Evolutionary conservation across 2,329 filamentous ascomycete species (phyloP), one percentile per base, ranked within the genome.

Genomic region (Xylaria sp.): DNA sequence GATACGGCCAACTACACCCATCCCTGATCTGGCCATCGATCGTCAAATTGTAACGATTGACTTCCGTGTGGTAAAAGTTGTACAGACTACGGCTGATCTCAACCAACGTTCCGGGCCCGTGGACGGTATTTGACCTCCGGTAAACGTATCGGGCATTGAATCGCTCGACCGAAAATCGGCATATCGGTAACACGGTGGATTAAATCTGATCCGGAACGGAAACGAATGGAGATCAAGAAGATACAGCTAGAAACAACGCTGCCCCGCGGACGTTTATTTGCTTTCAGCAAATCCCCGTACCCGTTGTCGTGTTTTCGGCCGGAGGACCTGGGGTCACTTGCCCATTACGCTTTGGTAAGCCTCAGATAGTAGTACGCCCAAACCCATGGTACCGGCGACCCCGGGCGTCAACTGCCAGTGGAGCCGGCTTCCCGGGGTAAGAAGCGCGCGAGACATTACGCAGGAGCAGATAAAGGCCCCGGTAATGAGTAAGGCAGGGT

Each of bases 321-420:
- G 7, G 15, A 55, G 23, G 43, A 65, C 46, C 55, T 61, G 20
- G 56, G 49, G 20, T 15, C 20, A 18, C 31, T 61, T 41, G 56
- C 23, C 48, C 48, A 60, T 31, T 20, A 49, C 10, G 54, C 46
- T 49, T 57, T 31, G 15, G 46, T 49, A 54, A n/a, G n/a, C 28
- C 20, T 56, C 10, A 54, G 12, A 49, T 43, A 46, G 46, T 25
- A 41, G 36, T 10, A 52, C 54, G 57, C 52, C 59, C 55, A 41
- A 67, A 36, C 36, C 65, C 54, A 57, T 28, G 59, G 60, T 13
- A 63, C 59, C 46, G 46, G 62, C 20, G 54, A n/a, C 39, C 10
- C 54, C 39, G 55, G 61, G 28, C 10, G 41, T 68, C 54, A 49
- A 62, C 63, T 58, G 31, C 39, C 20, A 15, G 49, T 48, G 55